Percentiles rank a stretch among this genome's conserved stretches.
phyloP scores from a whole-genome alignment of 2,329 filamentous ascomycete species.

The Aureobasidium uvarum region DNA sequence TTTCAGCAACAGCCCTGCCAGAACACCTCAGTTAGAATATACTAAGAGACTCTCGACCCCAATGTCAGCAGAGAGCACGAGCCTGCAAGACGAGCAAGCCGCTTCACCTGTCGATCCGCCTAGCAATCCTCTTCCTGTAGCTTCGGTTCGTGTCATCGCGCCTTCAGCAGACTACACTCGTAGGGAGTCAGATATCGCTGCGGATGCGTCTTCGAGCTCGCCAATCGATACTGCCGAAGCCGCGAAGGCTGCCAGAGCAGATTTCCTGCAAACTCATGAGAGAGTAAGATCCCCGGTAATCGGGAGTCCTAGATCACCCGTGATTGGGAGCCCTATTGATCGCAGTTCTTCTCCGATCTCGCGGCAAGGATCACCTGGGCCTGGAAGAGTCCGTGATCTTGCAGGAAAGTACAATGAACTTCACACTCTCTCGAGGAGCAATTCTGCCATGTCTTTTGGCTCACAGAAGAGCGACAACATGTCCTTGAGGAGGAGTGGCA shows the following conservation, averaged over 20 bases:
- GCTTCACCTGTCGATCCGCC: background rate
- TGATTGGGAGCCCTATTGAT: constrained; percentile 8
- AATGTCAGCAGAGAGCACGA: constrained; percentile 28
- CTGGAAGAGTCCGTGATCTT: constrained; percentile 52
- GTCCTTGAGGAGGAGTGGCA: constrained; percentile 30
- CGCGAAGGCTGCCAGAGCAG: constrained; percentile 36
- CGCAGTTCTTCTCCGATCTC: constrained; percentile 7
- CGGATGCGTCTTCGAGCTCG: constrained; percentile 42
- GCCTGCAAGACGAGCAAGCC: constrained; percentile 1
- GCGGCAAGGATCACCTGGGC: constrained; percentile 31
- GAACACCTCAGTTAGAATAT: constrained; percentile 54
- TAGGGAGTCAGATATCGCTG: constrained; percentile 43
- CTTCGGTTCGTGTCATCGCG: constrained; percentile 16
- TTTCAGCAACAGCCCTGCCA: constrained; percentile 57
- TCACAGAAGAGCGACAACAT: constrained; percentile 44
- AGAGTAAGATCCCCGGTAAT: constrained; percentile 13
- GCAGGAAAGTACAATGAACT: constrained; percentile 52
- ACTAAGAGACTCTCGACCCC: constrained; percentile 35
- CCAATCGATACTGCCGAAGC: constrained; percentile 28
- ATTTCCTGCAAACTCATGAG: constrained; percentile 37
- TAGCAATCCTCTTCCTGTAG: background rate
- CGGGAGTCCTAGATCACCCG: constrained; percentile 11
- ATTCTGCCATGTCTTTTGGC: constrained; percentile 47
- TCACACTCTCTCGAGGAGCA: constrained; percentile 45
- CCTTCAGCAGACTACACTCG: constrained; percentile 37